Conservation (phyloP, 2,329 filamentous ascomycete species). For the Penicillium digitatum region DNA sequence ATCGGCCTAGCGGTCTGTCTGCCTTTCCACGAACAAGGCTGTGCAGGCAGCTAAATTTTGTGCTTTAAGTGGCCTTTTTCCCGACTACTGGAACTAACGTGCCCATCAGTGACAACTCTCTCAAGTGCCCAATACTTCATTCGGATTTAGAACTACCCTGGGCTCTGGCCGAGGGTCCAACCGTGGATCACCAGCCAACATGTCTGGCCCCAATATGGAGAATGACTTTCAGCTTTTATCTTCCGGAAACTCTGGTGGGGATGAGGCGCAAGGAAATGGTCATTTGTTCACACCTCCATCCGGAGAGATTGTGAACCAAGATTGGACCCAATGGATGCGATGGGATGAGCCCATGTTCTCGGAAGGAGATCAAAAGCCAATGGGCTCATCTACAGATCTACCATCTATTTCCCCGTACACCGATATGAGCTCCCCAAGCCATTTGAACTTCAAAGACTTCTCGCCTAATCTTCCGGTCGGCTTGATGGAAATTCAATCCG, state of each 20-base stretch:
- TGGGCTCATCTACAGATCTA: constrained; percentile 22
- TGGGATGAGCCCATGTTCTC: constrained; percentile 40
- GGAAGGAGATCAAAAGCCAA: constrained; percentile 27
- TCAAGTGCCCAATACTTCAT: not conserved
- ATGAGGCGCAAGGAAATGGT: constrained; percentile 15
- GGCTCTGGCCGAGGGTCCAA: constrained; percentile 7
- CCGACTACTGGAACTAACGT: not conserved
- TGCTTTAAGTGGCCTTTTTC: not conserved
- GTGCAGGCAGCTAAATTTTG: constrained; percentile 3
- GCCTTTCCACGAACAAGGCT: not conserved
- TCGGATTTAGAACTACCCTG: not conserved
- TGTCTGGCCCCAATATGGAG: constrained; percentile 28
- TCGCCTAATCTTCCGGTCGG: constrained; percentile 33
- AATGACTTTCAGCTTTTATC: constrained; percentile 37
- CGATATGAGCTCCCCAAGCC: constrained; percentile 21
- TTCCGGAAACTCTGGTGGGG: constrained; percentile 20
- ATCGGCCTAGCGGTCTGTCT: not conserved
- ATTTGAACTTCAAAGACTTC: constrained; percentile 25
- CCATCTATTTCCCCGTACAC: constrained; percentile 28
- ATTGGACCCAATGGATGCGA: constrained; percentile 47
- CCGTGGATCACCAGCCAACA: constrained; percentile 16
- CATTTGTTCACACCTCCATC: constrained; percentile 17
- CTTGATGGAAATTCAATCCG: constrained; percentile 28
- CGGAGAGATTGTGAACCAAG: constrained; percentile 32
- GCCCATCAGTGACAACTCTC: constrained; percentile 7